Percentiles rank a stretch among this genome's conserved stretches.
Conservation (phyloP, 352 stramenopile genomes). For the Globisporangium nunn region DNA sequence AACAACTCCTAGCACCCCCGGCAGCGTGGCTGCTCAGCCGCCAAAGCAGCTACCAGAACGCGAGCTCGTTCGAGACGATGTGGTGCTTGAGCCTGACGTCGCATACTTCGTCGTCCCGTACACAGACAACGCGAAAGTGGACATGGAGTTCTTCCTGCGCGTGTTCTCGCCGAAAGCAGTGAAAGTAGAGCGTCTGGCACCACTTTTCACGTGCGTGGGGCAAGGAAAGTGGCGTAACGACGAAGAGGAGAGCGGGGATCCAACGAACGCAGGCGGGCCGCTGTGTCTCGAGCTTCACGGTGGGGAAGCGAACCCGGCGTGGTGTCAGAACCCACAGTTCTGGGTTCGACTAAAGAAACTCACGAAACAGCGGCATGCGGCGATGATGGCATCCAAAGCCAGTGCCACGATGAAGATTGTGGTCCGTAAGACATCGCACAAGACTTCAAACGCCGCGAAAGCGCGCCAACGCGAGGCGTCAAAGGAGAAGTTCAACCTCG, state of each 20-base stretch:
- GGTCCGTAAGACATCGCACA: conserved; percentile 62
- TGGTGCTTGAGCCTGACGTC: conserved; percentile 61
- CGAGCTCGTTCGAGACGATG: conserved; percentile 69
- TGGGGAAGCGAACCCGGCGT: conserved; percentile 50
- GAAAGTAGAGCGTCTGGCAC: conserved; percentile 59
- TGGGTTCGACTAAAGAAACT: conserved; percentile 45
- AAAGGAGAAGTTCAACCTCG: conserved; percentile 52
- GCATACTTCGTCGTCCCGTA: conserved; percentile 83
- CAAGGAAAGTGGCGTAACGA: conserved; percentile 65
- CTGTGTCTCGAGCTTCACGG: conserved; percentile 37
- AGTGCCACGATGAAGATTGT: conserved; percentile 68
- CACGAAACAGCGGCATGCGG: conserved; percentile 14
- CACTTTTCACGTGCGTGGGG: conserved; percentile 52
- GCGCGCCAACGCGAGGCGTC: conserved; percentile 44
- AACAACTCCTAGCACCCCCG: neutral
- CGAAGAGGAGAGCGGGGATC: conserved; percentile 38
- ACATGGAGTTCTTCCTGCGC: conserved; percentile 88
- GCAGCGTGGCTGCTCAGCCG: conserved; percentile 1
- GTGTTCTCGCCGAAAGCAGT: conserved; percentile 76
- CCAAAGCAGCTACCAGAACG: conserved; percentile 56
- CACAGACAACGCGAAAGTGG: conserved; percentile 69
- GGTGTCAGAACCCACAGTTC: conserved; percentile 90
- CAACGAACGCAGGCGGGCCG: conserved; percentile 65
- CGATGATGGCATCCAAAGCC: conserved; percentile 24
- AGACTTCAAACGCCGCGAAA: conserved; percentile 29